Evolutionary conservation across 257 asterid species (phyloP).

Genomic region (Thymus quinquecostatus): DNA sequence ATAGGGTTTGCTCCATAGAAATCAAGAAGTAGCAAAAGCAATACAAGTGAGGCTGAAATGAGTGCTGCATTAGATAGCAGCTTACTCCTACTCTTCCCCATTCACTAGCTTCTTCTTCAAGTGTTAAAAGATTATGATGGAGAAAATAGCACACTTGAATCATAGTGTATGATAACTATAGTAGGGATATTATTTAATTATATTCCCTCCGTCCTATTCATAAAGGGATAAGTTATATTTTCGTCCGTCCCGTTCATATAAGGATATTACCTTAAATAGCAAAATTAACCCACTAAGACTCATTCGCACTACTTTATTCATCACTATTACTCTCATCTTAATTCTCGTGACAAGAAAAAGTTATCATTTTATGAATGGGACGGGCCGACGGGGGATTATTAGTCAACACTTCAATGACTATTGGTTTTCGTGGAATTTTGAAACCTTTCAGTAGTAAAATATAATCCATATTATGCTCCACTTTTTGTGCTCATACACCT

Average conservation of each 20-base stretch:
- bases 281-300: too few relatives aligned
- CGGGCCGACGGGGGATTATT: background rate
- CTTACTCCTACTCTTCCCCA: constrained; percentile 29
- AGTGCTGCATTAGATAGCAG: constrained; percentile 27
- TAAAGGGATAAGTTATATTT: too few relatives aligned
- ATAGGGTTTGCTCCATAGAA: constrained; percentile 17
- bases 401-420: constrained; percentile 6
- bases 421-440: constrained; percentile 12
- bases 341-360: too few relatives aligned
- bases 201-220: too few relatives aligned
- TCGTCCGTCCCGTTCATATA: too few relatives aligned
- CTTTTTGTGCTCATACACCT: background rate
- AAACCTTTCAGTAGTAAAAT: background rate
- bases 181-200: too few relatives aligned
- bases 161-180: too few relatives aligned
- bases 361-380: too few relatives aligned
- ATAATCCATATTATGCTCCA: background rate
- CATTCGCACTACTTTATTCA: too few relatives aligned
- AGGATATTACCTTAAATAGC: too few relatives aligned
- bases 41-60: constrained; percentile 19
- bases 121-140: background rate
- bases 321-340: too few relatives aligned
- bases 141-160: background rate
- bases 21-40: constrained; percentile 23
- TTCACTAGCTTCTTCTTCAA: background rate